Percentiles rank a stretch among this genome's conserved stretches.
phyloP scores from a whole-genome alignment of 2,329 filamentous ascomycete genomes.

The Alternaria tenuissima region DNA sequence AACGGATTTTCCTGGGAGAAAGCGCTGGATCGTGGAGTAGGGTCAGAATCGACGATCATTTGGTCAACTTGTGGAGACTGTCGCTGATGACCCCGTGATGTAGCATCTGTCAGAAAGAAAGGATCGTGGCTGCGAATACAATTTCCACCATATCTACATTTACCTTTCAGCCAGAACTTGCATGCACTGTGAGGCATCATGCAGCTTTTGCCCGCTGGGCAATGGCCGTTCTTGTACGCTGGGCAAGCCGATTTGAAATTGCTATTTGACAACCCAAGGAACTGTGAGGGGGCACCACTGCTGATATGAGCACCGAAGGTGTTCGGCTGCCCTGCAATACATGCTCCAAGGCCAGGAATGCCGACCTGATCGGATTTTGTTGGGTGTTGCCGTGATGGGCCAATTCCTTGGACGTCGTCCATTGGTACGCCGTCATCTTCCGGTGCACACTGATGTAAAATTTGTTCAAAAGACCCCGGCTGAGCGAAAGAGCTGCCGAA shows the following conservation, averaged over 20 bases:
- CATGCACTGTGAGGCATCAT: slow-evolving; percentile 2
- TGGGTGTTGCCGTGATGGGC: neutral
- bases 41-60: neutral
- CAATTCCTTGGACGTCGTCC: neutral
- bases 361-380: neutral
- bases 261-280: neutral
- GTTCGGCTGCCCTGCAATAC: neutral
- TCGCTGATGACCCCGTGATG: neutral
- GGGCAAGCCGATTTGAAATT: slow-evolving; percentile 3
- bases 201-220: neutral
- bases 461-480: neutral
- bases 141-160: neutral
- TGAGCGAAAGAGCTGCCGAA: neutral
- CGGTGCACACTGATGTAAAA: neutral
- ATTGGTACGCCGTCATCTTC: neutral
- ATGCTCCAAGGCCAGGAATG: no score
- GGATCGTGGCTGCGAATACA: slow-evolving; percentile 12
- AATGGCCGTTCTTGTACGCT: slow-evolving; percentile 1
- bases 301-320: neutral
- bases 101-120: neutral
- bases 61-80: neutral
- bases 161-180: slow-evolving; percentile 1
- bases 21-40: neutral
- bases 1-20: neutral
- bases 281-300: neutral